Base-by-base conservation (phyloP, 2,329 filamentous ascomycete genomes). In the Xylaria sp. region DNA sequence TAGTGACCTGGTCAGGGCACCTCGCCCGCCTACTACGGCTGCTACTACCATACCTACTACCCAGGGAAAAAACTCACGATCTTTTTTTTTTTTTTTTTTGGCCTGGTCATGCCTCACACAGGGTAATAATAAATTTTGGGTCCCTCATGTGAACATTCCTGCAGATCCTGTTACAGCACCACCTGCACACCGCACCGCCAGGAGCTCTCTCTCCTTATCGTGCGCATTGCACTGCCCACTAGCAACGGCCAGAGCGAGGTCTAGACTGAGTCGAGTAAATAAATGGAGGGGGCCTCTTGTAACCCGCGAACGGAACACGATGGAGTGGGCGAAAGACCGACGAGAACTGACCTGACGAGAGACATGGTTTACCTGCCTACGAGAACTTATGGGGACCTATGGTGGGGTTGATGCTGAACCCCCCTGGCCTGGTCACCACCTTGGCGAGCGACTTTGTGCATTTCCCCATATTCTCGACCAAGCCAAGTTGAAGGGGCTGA, bases 61-160 rank as follows among this genome's bases (percentile, higher is more conserved):
- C 13, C 16, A 32, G 16, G 25, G 42, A 60, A 60, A 58, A 71
- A 71, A 65, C 65, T 70, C 69, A 70, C 68, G 69, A 71, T 70
- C 64, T 67, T 69, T 70, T 68, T 40, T 40, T 40, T 67, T 68
- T 70, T 53, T 48, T 44, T 21, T n/a, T n/a, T n/a, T n/a, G n/a
- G n/a, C n/a, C 59, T 55, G 53, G 25, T 27, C 60, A 62, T 32
- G 35, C 54, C 32, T 58, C 54, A 65, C 44, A 65, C 16, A 25
- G 25, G 47, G 47, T 23, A 32, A 21, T 25, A 35, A 23, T 32
- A 63, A 69, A 71, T 42, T 60, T 60, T 63, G 62, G 69, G 59
- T 35, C 23, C 65, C 69, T 69, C 69, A 70, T 65, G 65, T 70
- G 65, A 70, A 63, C 69, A 70, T 60, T 70, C 65, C 58, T 63